A percentile compares a stretch with the other conserved stretches of the same genome.
Conservation (phyloP, 2,329 filamentous ascomycete species). For the Penicillium sp. region DNA sequence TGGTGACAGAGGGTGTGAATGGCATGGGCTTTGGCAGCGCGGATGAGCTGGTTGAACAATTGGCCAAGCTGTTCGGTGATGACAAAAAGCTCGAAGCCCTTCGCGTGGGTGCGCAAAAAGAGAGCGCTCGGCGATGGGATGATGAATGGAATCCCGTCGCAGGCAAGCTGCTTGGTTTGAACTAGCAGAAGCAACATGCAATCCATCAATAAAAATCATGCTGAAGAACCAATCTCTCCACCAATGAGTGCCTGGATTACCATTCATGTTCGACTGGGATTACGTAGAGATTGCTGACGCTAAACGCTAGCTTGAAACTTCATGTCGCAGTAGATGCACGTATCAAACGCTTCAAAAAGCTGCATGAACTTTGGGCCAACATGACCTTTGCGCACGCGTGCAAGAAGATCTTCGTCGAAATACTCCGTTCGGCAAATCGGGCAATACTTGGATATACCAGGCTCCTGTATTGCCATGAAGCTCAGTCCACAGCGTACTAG, state of each 20-base stretch:
- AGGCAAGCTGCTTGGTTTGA: conserved; percentile 63
- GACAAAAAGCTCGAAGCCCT: conserved; percentile 59
- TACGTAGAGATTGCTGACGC: neutral
- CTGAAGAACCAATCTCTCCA: neutral
- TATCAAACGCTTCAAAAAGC: conserved; percentile 35
- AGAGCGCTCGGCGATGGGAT: conserved; percentile 80
- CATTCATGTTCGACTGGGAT: neutral
- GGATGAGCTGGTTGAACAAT: conserved; percentile 61
- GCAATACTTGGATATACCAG: conserved; percentile 55
- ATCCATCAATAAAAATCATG: neutral
- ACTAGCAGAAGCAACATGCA: neutral
- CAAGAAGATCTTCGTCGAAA: conserved; percentile 45
- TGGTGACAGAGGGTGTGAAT: conserved; percentile 85
- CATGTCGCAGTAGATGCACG: conserved; percentile 36
- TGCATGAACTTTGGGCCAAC: conserved; percentile 21
- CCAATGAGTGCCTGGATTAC: neutral
- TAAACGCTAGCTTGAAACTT: conserved; percentile 31
- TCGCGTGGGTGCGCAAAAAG: conserved; percentile 68
- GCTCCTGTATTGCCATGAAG: conserved; percentile 57
- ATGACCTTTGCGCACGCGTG: conserved; percentile 11
- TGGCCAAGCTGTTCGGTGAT: conserved; percentile 65
- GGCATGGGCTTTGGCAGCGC: conserved; percentile 79
- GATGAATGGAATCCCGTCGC: conserved; percentile 89
- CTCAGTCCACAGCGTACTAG: conserved; percentile 55
- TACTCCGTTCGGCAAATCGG: conserved; percentile 53